These are phyloP conservation scores for Durusdinium trenchii DNA, from an alignment of 73 alveolate species.

Conservation along the genomic window DNA sequence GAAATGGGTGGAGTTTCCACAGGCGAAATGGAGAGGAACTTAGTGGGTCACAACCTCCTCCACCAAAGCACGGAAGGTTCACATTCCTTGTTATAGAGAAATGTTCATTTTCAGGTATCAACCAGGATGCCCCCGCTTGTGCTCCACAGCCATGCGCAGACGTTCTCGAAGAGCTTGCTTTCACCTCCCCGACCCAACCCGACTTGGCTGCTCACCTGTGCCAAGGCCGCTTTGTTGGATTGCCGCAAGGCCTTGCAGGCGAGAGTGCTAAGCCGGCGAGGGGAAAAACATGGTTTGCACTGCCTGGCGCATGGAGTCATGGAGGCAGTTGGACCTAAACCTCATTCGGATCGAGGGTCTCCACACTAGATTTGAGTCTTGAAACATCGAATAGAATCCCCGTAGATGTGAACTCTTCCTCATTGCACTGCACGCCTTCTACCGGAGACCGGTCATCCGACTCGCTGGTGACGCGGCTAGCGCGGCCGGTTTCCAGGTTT, in stretches of 20 bases:
- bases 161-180: background rate
- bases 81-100: background rate
- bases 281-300: no score
- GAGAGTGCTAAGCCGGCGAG: no score
- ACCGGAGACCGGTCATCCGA: no score
- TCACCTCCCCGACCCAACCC: background rate
- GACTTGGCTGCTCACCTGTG: background rate
- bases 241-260: conserved; percentile 69
- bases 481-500: no score
- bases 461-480: no score
- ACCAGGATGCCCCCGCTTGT: background rate
- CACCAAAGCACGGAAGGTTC: background rate
- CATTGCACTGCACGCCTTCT: no score
- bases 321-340: no score
- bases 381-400: no score
- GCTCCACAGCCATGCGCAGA: background rate
- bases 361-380: no score
- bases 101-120: background rate
- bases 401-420: no score
- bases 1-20: background rate
- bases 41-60: background rate
- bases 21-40: background rate
- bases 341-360: no score
- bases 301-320: no score
- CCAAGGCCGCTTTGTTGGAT: conserved; percentile 44